phyloP scores from a whole-genome alignment of 2,329 filamentous ascomycete genomes.

The Penicillium sp. region DNA sequence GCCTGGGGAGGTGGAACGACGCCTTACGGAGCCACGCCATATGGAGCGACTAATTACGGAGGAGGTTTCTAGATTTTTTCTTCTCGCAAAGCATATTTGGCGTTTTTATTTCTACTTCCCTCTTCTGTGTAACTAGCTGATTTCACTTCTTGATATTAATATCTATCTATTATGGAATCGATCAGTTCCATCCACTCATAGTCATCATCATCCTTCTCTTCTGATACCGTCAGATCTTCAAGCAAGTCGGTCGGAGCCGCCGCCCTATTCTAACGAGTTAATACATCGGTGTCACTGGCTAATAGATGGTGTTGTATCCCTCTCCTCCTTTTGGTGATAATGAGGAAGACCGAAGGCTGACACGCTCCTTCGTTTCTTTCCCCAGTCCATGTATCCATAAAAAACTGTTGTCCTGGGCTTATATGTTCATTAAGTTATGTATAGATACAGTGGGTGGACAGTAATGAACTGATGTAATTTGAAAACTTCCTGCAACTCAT shows the following conservation, averaged over 20 bases:
- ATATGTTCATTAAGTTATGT: too few species aligned
- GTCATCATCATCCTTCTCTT: too few species aligned
- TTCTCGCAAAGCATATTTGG: not conserved
- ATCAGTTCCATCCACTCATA: too few species aligned
- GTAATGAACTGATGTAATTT: too few species aligned
- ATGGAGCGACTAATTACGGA: conserved; percentile 45
- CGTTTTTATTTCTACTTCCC: not conserved
- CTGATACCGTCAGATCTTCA: conserved; percentile 6
- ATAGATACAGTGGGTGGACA: too few species aligned
- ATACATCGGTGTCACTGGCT: not conserved
- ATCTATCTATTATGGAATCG: not conserved
- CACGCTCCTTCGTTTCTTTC: conserved; percentile 36
- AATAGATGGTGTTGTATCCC: not conserved
- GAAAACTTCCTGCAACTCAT: too few species aligned
- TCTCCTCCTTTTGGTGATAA: not conserved
- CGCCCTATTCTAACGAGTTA: not conserved
- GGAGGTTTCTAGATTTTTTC: not conserved
- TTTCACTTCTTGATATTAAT: not conserved
- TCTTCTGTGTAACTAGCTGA: not conserved
- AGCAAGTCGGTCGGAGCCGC: conserved; percentile 2
- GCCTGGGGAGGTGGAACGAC: conserved; percentile 63
- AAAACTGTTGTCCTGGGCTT: conserved; percentile 81
- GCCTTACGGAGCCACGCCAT: conserved; percentile 59
- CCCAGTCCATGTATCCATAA: conserved; percentile 80
- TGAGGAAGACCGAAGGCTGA: too few species aligned